A percentile compares a stretch with the other conserved stretches of the same genome.
Evolutionary conservation across 331 rosid genomes (phyloP).

Genomic region (Quercus lobata): DNA sequence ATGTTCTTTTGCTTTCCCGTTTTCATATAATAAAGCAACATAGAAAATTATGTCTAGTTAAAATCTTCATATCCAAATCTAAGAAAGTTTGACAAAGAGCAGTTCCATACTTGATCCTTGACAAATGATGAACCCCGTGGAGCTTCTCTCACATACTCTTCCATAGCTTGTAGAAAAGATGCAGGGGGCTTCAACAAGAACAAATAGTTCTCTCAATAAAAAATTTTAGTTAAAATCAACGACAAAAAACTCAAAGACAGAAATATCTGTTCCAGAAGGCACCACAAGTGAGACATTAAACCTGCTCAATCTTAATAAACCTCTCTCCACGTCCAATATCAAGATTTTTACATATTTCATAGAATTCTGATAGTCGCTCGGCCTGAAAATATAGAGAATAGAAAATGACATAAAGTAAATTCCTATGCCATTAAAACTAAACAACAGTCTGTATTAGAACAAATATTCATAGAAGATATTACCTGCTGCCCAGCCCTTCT

Average conservation of each 20-base stretch:
- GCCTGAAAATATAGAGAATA: slow-evolving; percentile 51
- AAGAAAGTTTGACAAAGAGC: neutral
- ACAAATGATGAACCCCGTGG: slow-evolving; percentile 63
- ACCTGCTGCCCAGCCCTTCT: slow-evolving; percentile 97
- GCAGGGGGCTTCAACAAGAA: slow-evolving; percentile 72
- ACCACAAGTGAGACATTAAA: slow-evolving; percentile 23
- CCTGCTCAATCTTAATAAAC: slow-evolving; percentile 95
- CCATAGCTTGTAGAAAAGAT: slow-evolving; percentile 98
- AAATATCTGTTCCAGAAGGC: slow-evolving; percentile 10
- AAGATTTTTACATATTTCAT: slow-evolving; percentile 85
- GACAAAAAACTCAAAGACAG: slow-evolving; percentile 4
- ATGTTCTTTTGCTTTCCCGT: neutral
- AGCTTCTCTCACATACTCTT: slow-evolving; percentile 91
- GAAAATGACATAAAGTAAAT: slow-evolving; percentile 9
- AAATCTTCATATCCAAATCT: neutral
- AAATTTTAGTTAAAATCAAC: neutral
- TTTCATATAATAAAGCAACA: neutral
- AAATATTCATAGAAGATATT: slow-evolving; percentile 9
- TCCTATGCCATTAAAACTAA: neutral
- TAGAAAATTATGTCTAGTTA: neutral
- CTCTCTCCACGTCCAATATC: slow-evolving; percentile 92
- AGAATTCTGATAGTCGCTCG: slow-evolving; percentile 88
- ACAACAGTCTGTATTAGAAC: neutral
- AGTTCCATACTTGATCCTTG: slow-evolving; percentile 71
- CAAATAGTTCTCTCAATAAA: slow-evolving; percentile 28